These are phyloP conservation scores for Nannochloropsis oceanica DNA, from an alignment of 108 stramenopile species.

Conservation along the genomic window DNA sequence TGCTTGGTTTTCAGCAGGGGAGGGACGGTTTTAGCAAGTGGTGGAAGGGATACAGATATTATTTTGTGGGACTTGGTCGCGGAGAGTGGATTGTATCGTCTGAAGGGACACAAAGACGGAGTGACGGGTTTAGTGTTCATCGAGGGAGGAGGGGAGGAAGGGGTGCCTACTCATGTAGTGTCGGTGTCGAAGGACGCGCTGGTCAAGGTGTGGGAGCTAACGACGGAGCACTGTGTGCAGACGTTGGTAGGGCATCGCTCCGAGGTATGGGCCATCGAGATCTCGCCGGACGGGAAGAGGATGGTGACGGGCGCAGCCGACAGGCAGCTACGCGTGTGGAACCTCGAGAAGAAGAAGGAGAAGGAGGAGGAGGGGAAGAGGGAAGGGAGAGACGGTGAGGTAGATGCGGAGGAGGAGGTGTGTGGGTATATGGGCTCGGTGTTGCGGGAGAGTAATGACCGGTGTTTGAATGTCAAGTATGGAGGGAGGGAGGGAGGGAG, in stretches of 20 bases:
- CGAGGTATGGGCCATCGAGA: slow-evolving; percentile 39
- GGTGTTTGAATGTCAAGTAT: slow-evolving; percentile 1
- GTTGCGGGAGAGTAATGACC: slow-evolving; percentile 6
- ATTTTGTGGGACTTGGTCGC: slow-evolving; percentile 87
- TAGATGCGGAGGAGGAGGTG: neutral
- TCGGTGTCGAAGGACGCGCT: slow-evolving; percentile 79
- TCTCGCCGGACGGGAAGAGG: slow-evolving; percentile 40
- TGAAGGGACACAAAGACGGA: slow-evolving; percentile 75
- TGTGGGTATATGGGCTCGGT: slow-evolving; percentile 24
- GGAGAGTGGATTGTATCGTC: slow-evolving; percentile 72
- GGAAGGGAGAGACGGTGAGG: neutral
- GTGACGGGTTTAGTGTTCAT: slow-evolving; percentile 72
- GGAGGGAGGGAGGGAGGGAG: slow-evolving; percentile 9
- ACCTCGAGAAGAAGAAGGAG: neutral
- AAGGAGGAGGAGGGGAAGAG: neutral
- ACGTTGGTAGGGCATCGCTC: slow-evolving; percentile 79
- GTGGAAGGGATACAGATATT: slow-evolving; percentile 58
- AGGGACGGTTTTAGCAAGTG: slow-evolving; percentile 46
- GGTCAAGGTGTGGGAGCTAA: slow-evolving; percentile 92
- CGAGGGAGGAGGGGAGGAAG: neutral
- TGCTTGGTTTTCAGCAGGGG: slow-evolving; percentile 34
- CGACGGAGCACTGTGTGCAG: slow-evolving; percentile 82
- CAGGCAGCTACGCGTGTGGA: slow-evolving; percentile 54
- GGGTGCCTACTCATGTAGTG: slow-evolving; percentile 33
- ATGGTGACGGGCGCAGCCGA: slow-evolving; percentile 72